phyloP scores from a whole-genome alignment of 495 filamentous ascomycete species.

The Margaritispora aquatica region DNA sequence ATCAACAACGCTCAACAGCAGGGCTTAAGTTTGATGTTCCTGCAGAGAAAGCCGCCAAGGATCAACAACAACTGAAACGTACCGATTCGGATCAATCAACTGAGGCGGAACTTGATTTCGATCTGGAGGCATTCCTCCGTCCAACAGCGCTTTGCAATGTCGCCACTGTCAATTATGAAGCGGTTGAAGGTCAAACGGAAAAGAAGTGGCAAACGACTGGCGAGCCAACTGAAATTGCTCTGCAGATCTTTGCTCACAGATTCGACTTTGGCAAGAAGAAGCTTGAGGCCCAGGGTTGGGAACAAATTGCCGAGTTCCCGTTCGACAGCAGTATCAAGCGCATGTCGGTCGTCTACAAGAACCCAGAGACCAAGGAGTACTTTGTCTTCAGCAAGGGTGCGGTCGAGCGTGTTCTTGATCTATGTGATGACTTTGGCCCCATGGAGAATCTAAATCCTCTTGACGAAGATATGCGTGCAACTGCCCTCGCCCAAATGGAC shows the following conservation, averaged over 20 bases:
- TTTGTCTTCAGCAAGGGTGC: conserved; percentile 75
- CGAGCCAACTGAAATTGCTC: conserved; percentile 78
- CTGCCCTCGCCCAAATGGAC: conserved; percentile 59
- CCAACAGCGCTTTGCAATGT: conserved; percentile 76
- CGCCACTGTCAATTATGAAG: conserved; percentile 57
- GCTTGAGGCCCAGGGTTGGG: conserved; percentile 48
- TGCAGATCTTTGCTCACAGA: conserved; percentile 71
- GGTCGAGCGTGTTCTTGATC: conserved; percentile 69
- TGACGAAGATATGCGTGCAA: conserved; percentile 52
- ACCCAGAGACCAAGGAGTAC: conserved; percentile 28
- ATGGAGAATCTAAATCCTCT: conserved; percentile 44
- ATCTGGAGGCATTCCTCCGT: conserved; percentile 57
- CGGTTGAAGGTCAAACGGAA: conserved; percentile 27
- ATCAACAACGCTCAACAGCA: conserved; percentile 43
- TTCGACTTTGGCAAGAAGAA: conserved; percentile 55
- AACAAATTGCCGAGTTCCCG: conserved; percentile 66
- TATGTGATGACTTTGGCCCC: conserved; percentile 56
- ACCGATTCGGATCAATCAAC: conserved; percentile 22
- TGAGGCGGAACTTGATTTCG: conserved; percentile 26
- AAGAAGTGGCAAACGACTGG: conserved; percentile 65
- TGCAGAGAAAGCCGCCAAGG: conserved; percentile 30
- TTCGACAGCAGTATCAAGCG: conserved; percentile 80
- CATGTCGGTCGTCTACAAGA: conserved; percentile 70
- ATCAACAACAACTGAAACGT: conserved; percentile 17
- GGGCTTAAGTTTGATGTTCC: conserved; percentile 50